Base-by-base conservation (phyloP, 148 eudicot genomes). In the Limonium bicolor region DNA sequence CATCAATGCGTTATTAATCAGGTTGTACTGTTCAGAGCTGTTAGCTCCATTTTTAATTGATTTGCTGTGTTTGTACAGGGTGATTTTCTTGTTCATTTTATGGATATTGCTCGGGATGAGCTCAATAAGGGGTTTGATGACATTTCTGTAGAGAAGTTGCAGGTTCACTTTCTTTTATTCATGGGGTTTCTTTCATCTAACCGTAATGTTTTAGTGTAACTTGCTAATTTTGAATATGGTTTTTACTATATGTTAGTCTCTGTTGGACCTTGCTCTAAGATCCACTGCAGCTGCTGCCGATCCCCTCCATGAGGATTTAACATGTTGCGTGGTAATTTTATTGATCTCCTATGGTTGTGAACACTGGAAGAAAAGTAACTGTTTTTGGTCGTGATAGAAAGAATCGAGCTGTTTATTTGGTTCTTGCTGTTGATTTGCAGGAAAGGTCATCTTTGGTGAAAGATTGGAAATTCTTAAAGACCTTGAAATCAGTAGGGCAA, bases 51-150 rank as follows among this genome's bases (percentile, higher is more conserved):
- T n/a, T n/a, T n/a, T n/a, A n/a, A n/a, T n/a, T n/a, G n/a, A n/a
- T n/a, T n/a, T n/a, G n/a, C n/a, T n/a, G n/a, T n/a, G n/a, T n/a
- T n/a, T n/a, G n/a, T n/a, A 38, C 73, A 88, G 97, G 97, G 97
- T 34, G 97, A 88, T 75, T 88, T 88, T 50, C 61, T 88, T 66
- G 97, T 88, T 61, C 97, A 88, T 65, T 88, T 88, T 53, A 80
- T 88, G 97, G 97, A 88, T 69, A 84, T 84, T 58, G 95, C 97
- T 68, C 69, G 77, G 41, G 97, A 88, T 58, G 95, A 88, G 67
- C 79, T 88, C 63, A 46, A 52, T 17, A 88, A 88, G 66, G 74
- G 68, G 70, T 70, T 59, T 57, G 86, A 88, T 60, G 95, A 77
- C 59, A 70, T 88, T 54, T 88, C 97, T 17, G 77, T 64, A 36